These are phyloP conservation scores for Candida ficus DNA, from an alignment of 805 yeast genomes.

Conservation along the genomic window DNA sequence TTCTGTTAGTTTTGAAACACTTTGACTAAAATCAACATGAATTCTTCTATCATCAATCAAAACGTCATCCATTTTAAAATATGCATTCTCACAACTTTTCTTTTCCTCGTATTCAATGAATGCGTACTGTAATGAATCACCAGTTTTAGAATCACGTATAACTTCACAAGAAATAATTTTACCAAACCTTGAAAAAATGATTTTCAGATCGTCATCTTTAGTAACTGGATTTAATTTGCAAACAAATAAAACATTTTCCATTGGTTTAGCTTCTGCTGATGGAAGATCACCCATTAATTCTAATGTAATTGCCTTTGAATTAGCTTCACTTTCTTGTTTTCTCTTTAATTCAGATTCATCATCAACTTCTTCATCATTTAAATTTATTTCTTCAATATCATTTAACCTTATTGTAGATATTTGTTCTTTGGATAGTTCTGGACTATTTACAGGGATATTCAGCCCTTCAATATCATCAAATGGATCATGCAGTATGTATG, in stretches of 20 bases:
- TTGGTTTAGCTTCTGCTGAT: conserved; percentile 50
- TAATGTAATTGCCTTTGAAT: conserved; percentile 53
- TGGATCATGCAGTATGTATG: conserved; percentile 50
- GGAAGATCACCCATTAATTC: conserved; percentile 64
- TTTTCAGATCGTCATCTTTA: conserved; percentile 45
- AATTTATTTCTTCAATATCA: conserved; percentile 17
- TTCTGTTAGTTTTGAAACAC: conserved; percentile 30
- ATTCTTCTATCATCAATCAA: conserved; percentile 60
- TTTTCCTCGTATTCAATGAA: conserved; percentile 51
- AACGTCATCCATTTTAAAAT: conserved; percentile 54
- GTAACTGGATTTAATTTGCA: conserved; percentile 63
- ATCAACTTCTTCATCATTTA: conserved; percentile 19
- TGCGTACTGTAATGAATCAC: conserved; percentile 53
- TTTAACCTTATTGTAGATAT: conserved; percentile 28
- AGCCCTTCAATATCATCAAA: conserved; percentile 32
- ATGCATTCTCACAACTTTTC: conserved; percentile 56
- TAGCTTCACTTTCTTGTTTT: conserved; percentile 32
- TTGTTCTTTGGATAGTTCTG: conserved; percentile 33
- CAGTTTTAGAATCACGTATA: conserved; percentile 41
- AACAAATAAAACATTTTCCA: conserved; percentile 56
- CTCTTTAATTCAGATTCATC: conserved; percentile 26
- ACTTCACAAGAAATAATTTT: conserved; percentile 45
- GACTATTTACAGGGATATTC: conserved; percentile 25
- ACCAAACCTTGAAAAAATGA: conserved; percentile 62
- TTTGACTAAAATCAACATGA: conserved; percentile 65